These are phyloP conservation scores for Acrocalymma vagum DNA, from an alignment of 2,329 filamentous ascomycete genomes.

Conservation along the genomic window DNA sequence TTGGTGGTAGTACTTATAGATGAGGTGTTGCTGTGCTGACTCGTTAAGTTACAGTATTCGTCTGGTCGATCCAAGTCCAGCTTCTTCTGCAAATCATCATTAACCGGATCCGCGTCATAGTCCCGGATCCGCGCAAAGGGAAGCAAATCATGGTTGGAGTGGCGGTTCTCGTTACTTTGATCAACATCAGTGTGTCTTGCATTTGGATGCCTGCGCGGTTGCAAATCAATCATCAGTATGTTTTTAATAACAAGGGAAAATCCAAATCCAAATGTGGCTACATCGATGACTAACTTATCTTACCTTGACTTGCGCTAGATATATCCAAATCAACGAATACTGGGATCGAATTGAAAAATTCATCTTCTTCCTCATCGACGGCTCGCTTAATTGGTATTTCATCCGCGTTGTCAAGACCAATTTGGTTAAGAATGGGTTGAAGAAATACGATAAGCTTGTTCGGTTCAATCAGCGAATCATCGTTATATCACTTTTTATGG, in stretches of 20 bases:
- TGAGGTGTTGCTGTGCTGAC: slow-evolving; percentile 13
- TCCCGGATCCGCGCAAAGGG: slow-evolving; percentile 24
- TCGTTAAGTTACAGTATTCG: slow-evolving; percentile 17
- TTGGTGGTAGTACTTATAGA: not conserved
- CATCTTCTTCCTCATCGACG: slow-evolving; percentile 32
- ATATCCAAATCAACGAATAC: slow-evolving; percentile 31
- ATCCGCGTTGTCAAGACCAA: slow-evolving; percentile 31
- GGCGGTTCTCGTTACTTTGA: slow-evolving; percentile 22
- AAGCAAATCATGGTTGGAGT: slow-evolving; percentile 21
- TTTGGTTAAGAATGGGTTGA: slow-evolving; percentile 33
- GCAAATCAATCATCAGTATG: slow-evolving; percentile 26
- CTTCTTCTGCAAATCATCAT: slow-evolving; percentile 40
- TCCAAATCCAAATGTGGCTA: too few relatives aligned
- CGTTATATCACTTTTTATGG: slow-evolving; percentile 32
- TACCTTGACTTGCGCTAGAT: slow-evolving; percentile 8
- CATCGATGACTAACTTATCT: not conserved
- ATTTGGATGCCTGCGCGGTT: slow-evolving; percentile 40
- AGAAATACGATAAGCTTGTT: slow-evolving; percentile 35
- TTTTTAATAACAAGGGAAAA: too few relatives aligned
- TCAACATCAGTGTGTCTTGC: slow-evolving; percentile 41
- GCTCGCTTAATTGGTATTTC: slow-evolving; percentile 34
- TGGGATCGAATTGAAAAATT: slow-evolving; percentile 38
- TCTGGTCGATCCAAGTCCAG: slow-evolving; percentile 38
- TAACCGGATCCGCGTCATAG: slow-evolving; percentile 36
- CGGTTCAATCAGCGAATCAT: slow-evolving; percentile 37